Evolutionary conservation across 2,329 filamentous ascomycete genomes (phyloP), one percentile per base, ranked within the genome.

Genomic region (Fusarium clavum): DNA sequence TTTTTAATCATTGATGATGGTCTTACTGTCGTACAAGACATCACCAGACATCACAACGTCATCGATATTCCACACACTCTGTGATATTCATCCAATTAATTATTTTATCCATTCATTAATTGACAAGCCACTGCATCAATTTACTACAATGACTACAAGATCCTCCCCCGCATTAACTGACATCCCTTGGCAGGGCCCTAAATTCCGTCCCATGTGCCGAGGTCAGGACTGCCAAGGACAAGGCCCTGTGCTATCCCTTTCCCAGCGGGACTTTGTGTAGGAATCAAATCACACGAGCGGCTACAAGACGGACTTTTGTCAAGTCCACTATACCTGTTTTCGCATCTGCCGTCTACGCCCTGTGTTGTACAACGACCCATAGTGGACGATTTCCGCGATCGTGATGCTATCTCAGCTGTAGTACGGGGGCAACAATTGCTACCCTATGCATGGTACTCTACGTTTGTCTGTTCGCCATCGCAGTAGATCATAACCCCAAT

Each of bases 301-400:
- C 56, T 45, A 45, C 46, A 67, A 38, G 24, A 48, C 34, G 64
- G 46, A 67, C 64, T 67, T 67, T 67, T 67, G 64, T 67, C 52
- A 30, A 52, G 27, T 34, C 29, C 45, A 32, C 64, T 57, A 67
- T 52, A 38, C 63, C 64, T 16, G 24, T 57, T 67, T 49, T 41
- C 27, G 45, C 29, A n/a, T 13, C 20, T 41, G 13, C 29, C 29
- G 18, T 27, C 48, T 22, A 27, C 44, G 54, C 30, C 44, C 24
- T 40, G 27, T 27, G 8, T 25, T 32, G 22, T 38, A 30, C 22
- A 13, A 34, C 14, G 8, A 16, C 9, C 51, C 51, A 32, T 47
- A 41, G 47, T 18, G 10, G 25, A 32, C 25, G 20, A 32, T 25
- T 27, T 24, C 18, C 24, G 43, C 38, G 22, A 59, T 57, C 34